These are phyloP conservation scores for Colletotrichum spaethianum DNA, from an alignment of 2,329 filamentous ascomycete genomes.

Conservation along the genomic window DNA sequence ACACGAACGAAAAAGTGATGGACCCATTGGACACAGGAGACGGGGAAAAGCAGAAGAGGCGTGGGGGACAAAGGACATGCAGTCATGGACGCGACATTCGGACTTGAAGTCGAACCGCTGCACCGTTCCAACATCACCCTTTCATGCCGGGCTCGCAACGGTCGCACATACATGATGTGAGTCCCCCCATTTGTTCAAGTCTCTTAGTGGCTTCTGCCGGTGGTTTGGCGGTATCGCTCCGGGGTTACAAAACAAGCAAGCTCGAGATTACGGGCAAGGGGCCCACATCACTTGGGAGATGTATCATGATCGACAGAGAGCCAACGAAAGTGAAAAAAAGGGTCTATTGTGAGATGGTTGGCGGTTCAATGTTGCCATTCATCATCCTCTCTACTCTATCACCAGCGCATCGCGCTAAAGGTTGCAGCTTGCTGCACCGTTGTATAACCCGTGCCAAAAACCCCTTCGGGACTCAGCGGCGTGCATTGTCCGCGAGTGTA, in stretches of 20 bases:
- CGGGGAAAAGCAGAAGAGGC: background rate
- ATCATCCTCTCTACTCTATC: background rate
- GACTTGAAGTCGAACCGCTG: background rate
- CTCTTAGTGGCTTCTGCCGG: background rate
- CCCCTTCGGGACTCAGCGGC: background rate
- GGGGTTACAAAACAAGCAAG: background rate
- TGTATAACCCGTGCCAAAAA: background rate
- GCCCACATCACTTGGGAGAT: background rate
- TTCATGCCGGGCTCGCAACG: background rate
- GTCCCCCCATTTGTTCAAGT: background rate
- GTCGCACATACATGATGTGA: background rate
- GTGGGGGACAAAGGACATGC: background rate
- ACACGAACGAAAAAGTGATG: background rate
- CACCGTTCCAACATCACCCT: background rate
- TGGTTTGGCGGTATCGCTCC: background rate
- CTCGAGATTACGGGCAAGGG: background rate
- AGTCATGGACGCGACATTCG: background rate
- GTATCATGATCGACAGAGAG: too few species aligned
- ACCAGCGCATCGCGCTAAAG: background rate
- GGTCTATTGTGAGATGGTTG: background rate
- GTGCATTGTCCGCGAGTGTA: background rate
- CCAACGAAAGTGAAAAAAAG: too few species aligned
- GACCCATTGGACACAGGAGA: background rate
- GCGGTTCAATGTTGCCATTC: background rate
- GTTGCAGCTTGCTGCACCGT: background rate